Evolutionary conservation across 768 basidiomycete species (phyloP).

Genomic region (Agaricus subrufescens): DNA sequence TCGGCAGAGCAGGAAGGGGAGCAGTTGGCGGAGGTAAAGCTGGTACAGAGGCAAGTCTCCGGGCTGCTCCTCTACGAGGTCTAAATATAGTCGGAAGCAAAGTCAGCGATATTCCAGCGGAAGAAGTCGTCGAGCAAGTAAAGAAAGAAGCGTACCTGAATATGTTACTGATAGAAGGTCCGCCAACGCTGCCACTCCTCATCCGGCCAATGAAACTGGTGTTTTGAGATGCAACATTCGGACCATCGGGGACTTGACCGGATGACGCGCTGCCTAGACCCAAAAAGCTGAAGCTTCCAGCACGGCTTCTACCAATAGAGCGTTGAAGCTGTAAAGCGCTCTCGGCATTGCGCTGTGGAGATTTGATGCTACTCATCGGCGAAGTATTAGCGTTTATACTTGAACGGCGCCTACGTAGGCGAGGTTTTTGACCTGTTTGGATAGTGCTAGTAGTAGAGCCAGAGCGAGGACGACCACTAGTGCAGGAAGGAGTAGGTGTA

Average conservation of each 20-base stretch:
- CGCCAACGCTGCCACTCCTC: constrained; percentile 50
- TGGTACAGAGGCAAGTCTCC: constrained; percentile 27
- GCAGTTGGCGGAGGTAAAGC: constrained; percentile 34
- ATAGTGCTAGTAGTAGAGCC: constrained; percentile 15
- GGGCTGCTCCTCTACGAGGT: constrained; percentile 30
- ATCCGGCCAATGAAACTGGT: constrained; percentile 47
- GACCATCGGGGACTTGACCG: constrained; percentile 11
- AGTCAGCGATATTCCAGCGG: background rate
- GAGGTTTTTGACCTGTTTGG: constrained; percentile 23
- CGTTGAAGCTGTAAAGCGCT: constrained; percentile 47
- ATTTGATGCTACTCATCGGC: constrained; percentile 56
- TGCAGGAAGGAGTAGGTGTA: constrained; percentile 21
- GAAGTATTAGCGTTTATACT: constrained; percentile 52
- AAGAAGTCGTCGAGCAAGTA: background rate
- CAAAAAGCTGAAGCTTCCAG: constrained; percentile 35
- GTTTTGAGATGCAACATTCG: constrained; percentile 24
- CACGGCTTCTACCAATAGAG: constrained; percentile 30
- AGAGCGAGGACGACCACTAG: constrained; percentile 10
- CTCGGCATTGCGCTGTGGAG: constrained; percentile 46
- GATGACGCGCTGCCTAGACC: constrained; percentile 10
- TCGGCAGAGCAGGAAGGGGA: constrained; percentile 33
- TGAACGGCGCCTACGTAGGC: constrained; percentile 57
- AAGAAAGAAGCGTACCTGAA: constrained; percentile 13
- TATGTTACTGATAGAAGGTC: constrained; percentile 7
- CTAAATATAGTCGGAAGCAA: constrained; percentile 19